These are phyloP conservation scores for Deinandra increscens DNA, from an alignment of 129 eudicot genomes.

Conservation along the genomic window DNA sequence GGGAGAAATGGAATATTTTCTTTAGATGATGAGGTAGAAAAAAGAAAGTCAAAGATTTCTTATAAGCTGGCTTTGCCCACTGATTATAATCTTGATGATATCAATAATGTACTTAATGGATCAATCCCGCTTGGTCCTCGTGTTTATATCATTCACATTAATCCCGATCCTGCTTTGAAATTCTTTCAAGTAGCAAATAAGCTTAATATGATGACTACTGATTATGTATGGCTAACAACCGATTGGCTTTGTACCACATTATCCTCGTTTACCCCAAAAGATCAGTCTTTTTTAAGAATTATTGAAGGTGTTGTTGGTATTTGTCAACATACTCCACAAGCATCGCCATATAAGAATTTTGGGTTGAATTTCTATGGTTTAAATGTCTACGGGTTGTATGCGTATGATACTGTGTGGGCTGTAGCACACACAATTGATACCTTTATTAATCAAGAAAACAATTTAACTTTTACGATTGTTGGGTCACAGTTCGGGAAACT, in stretches of 20 bases:
- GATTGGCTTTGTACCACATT: conserved; percentile 61
- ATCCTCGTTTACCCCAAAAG: conserved; percentile 36
- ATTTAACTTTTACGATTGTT: conserved; percentile 38
- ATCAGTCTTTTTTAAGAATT: conserved; percentile 22
- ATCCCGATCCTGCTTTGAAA: conserved; percentile 46
- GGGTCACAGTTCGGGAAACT: conserved; percentile 46
- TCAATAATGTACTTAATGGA: conserved; percentile 40
- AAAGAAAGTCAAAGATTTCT: conserved; percentile 42
- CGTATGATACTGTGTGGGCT: conserved; percentile 54
- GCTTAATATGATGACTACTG: conserved; percentile 48
- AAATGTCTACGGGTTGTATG: conserved; percentile 42
- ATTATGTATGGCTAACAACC: conserved; percentile 56
- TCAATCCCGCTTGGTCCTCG: conserved; percentile 61
- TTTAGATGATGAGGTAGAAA: conserved; percentile 51
- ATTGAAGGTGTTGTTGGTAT: conserved; percentile 52
- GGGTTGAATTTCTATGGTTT: conserved; percentile 22
- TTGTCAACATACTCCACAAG: conserved; percentile 40
- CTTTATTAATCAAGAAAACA: conserved; percentile 34
- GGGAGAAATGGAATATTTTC: conserved; percentile 55
- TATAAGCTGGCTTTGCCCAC: conserved; percentile 47
- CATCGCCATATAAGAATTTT: conserved; percentile 12
- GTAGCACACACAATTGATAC: conserved; percentile 47
- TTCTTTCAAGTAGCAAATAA: conserved; percentile 42
- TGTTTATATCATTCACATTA: conserved; percentile 52
- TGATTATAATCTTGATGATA: conserved; percentile 33